These are phyloP conservation scores for Melanogaster broomeanus DNA, from an alignment of 768 basidiomycete species.

Conservation along the genomic window DNA sequence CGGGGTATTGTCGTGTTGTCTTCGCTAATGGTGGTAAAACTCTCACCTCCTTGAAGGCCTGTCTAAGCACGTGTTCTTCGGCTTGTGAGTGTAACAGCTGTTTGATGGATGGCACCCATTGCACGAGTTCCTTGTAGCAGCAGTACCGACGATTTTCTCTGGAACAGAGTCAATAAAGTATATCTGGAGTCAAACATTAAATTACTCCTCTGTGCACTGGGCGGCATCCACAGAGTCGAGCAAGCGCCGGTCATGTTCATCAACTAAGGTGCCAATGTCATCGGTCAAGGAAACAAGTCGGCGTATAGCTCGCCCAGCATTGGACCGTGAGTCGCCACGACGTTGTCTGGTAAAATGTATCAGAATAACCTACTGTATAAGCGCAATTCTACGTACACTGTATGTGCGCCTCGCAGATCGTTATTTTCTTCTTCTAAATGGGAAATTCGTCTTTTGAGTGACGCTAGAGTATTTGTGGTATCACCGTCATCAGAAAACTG, in stretches of 20 bases:
- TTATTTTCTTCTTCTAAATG: conserved; percentile 10
- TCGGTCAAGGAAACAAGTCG: conserved; percentile 8
- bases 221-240: neutral
- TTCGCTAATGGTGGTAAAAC: too few species aligned
- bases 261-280: conserved; percentile 3
- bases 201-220: neutral
- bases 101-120: too few species aligned
- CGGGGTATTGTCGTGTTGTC: too few species aligned
- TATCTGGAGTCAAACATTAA: neutral
- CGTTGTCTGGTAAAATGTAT: neutral
- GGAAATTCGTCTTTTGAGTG: conserved; percentile 4
- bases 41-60: too few species aligned
- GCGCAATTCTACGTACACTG: neutral
- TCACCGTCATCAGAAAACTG: too few species aligned
- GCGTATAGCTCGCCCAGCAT: conserved; percentile 3
- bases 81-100: too few species aligned
- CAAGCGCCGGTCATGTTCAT: conserved; percentile 6
- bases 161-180: neutral
- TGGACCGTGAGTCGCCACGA: too few species aligned
- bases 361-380: neutral
- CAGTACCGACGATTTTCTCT: conserved; percentile 5
- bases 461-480: too few species aligned
- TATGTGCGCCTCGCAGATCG: neutral
- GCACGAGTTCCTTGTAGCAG: conserved; percentile 7
- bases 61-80: neutral